A percentile compares a stretch with the other conserved stretches of the same genome.
Evolutionary conservation across 768 basidiomycete genomes (phyloP).

Genomic region (Omphalotus guepiniiformis): DNA sequence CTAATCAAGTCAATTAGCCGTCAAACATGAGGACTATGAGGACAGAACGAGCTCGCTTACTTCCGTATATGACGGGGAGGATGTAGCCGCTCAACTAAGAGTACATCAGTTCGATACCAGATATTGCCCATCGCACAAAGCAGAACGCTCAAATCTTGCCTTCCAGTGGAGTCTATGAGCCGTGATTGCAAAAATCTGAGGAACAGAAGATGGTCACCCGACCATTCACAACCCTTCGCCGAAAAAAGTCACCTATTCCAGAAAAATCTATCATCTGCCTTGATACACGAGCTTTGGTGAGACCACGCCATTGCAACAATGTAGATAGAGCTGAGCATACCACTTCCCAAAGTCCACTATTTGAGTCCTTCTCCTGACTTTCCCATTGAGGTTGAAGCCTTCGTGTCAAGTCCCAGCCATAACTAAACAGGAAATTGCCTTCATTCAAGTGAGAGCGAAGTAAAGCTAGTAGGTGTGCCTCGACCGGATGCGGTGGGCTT

Average conservation of each 20-base stretch:
- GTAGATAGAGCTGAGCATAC: slow-evolving; percentile 51
- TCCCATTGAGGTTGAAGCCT: slow-evolving; percentile 81
- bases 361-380: slow-evolving; percentile 43
- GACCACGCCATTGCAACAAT: background rate
- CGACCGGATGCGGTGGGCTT: slow-evolving; percentile 77
- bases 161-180: slow-evolving; percentile 35
- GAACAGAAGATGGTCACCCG: background rate
- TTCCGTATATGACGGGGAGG: slow-evolving; percentile 91
- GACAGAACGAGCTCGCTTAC: slow-evolving; percentile 33
- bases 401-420: slow-evolving; percentile 86
- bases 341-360: slow-evolving; percentile 70
- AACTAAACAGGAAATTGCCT: slow-evolving; percentile 87
- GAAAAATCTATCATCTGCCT: slow-evolving; percentile 96
- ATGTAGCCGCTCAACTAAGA: slow-evolving; percentile 81
- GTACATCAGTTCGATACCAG: slow-evolving; percentile 12
- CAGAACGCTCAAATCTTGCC: slow-evolving; percentile 56
- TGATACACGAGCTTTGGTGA: slow-evolving; percentile 7
- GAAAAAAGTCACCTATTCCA: slow-evolving; percentile 75
- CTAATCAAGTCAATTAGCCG: slow-evolving; percentile 34
- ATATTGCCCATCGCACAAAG: background rate
- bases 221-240: background rate
- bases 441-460: slow-evolving; percentile 78
- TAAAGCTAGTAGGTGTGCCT: slow-evolving; percentile 82
- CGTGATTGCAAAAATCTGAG: slow-evolving; percentile 36
- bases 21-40: slow-evolving; percentile 5